These are phyloP conservation scores for Zarea fungicola DNA, from an alignment of 2,329 filamentous ascomycete species.

Conservation along the genomic window DNA sequence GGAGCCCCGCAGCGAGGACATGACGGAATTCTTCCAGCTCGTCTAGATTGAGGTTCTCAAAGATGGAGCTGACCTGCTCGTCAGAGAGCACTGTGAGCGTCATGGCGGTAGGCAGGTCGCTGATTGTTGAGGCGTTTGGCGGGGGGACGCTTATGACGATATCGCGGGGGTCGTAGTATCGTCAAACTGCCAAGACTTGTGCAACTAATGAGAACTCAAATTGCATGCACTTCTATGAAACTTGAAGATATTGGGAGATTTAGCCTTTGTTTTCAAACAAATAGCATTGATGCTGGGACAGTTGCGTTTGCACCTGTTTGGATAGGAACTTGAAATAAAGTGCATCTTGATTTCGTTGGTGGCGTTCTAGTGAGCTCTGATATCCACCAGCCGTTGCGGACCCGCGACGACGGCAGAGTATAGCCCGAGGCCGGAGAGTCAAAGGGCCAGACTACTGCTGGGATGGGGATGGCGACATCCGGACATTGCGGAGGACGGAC, in stretches of 20 bases:
- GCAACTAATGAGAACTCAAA: no score
- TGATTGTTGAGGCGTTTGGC: slow-evolving; percentile 3
- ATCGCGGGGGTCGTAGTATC: slow-evolving; percentile 7
- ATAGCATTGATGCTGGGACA: no score
- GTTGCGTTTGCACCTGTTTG: no score
- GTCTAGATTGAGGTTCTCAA: slow-evolving; percentile 47
- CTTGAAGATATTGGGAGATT: no score
- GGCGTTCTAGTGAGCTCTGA: neutral
- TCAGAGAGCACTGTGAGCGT: slow-evolving; percentile 55
- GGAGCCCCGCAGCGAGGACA: slow-evolving; percentile 46
- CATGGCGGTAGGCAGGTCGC: slow-evolving; percentile 35
- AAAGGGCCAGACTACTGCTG: neutral
- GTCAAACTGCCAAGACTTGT: no score
- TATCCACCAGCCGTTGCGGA: slow-evolving; percentile 6
- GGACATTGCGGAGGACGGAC: neutral
- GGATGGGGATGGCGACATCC: neutral
- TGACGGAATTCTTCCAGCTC: slow-evolving; percentile 50
- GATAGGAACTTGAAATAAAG: no score
- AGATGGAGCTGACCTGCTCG: slow-evolving; percentile 47
- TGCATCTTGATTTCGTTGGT: no score
- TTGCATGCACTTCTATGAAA: no score
- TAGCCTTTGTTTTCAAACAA: no score
- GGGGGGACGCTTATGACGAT: neutral
- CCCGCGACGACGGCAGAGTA: slow-evolving; percentile 1
- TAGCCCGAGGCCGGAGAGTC: slow-evolving; percentile 1